phyloP scores from a whole-genome alignment of 768 basidiomycete genomes.

The Auricularia sp. region DNA sequence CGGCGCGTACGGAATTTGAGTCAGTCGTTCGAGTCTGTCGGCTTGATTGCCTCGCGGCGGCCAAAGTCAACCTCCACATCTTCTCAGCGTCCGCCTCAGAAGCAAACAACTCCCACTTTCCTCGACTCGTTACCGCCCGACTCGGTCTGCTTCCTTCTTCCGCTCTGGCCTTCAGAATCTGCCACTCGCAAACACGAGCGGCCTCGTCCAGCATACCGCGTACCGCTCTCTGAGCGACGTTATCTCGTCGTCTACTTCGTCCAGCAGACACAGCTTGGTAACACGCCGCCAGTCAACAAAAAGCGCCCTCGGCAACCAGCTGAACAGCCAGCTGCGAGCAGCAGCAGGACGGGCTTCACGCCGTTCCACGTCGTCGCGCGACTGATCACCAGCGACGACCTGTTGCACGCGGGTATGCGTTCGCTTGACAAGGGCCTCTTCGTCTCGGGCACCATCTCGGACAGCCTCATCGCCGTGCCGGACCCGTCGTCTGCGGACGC shows the following conservation, averaged over 20 bases:
- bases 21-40: constrained; percentile 72
- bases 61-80: constrained; percentile 10
- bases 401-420: constrained; percentile 63
- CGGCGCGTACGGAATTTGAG: constrained; percentile 46
- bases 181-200: constrained; percentile 24
- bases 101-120: constrained; percentile 25
- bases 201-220: constrained; percentile 16
- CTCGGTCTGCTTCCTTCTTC: constrained; percentile 72
- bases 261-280: constrained; percentile 12
- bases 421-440: constrained; percentile 63
- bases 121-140: constrained; percentile 58
- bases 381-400: constrained; percentile 59
- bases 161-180: constrained; percentile 73
- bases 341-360: constrained; percentile 41
- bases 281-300: constrained; percentile 22
- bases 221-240: constrained; percentile 45
- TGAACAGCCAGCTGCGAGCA: constrained; percentile 11
- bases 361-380: constrained; percentile 69
- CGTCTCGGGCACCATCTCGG: constrained; percentile 49
- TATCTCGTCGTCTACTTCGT: constrained; percentile 80
- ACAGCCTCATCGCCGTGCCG: constrained; percentile 23
- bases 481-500: constrained; percentile 11
- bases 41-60: constrained; percentile 51
- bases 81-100: constrained; percentile 24
- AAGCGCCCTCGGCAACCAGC: constrained; percentile 29